phyloP scores from a whole-genome alignment of 1,284 basidiomycete species.

The Violaceomyces palustris region DNA sequence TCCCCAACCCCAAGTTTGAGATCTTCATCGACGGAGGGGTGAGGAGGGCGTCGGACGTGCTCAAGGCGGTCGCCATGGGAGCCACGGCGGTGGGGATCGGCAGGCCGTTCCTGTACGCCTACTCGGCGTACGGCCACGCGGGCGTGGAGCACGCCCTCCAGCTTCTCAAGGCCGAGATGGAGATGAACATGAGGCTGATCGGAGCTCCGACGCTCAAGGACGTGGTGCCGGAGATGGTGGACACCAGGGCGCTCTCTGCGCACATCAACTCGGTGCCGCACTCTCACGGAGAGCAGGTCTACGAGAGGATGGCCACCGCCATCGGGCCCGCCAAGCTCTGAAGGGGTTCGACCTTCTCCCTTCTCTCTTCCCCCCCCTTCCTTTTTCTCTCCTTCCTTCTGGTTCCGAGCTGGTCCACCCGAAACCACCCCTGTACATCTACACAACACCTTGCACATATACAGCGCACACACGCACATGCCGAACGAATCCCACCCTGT shows the following conservation, averaged over 20 bases:
- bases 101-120: conserved; percentile 79
- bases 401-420: too few relatives aligned
- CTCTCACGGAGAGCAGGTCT: conserved; percentile 32
- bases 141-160: conserved; percentile 69
- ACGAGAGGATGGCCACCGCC: conserved; percentile 36
- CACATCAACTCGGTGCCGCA: conserved; percentile 34
- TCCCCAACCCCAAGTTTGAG: conserved; percentile 59
- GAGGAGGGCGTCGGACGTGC: conserved; percentile 65
- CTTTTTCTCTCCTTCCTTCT: too few relatives aligned
- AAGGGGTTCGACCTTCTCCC: too few relatives aligned
- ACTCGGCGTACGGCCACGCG: conserved; percentile 78
- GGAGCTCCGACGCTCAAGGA: conserved; percentile 68
- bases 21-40: conserved; percentile 88
- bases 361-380: too few relatives aligned
- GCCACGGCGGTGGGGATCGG: conserved; percentile 85
- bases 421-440: too few relatives aligned
- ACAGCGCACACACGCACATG: too few relatives aligned
- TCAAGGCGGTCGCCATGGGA: conserved; percentile 88
- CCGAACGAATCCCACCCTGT: too few relatives aligned
- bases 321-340: conserved; percentile 28
- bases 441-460: too few relatives aligned
- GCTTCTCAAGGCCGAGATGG: conserved; percentile 74
- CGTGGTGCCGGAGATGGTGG: conserved; percentile 73
- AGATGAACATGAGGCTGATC: conserved; percentile 71
- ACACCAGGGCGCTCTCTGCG: conserved; percentile 58